Base-by-base conservation (phyloP, 2,329 filamentous ascomycete species). In the Rhexocercosporidium sp. region DNA sequence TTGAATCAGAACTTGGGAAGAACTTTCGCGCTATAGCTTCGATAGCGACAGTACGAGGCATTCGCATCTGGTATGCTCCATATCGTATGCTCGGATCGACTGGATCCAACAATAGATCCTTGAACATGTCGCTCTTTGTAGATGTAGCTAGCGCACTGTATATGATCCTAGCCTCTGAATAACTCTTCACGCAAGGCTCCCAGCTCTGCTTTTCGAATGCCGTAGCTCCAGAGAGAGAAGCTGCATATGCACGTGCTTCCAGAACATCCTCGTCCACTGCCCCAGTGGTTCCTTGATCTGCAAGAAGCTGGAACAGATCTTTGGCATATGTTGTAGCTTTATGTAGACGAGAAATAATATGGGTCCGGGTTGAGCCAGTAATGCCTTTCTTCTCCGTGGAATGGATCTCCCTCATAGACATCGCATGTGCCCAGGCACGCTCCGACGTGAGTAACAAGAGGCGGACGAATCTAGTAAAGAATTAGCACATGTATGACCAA, bases 31-130 rank as follows among this genome's bases (percentile, higher is more conserved):
- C 92, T 70, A 98, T 92, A 8, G 89, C 87, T 0, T 91, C 86
- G 59, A 97, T 90, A 2, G 94, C 90, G 63, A 94, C 87, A 1
- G 94, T 97, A 51, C 96, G 89, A 0, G 95, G 92, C 37, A 97
- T 87, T 77, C 95, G 92, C 77, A 94, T 86, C 79, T 97, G 94
- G 78, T 98, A 98, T 20, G 96, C 94, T 41, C 94, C 94, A 78
- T 96, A 98, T 70, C 95, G 90, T 75, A 99, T 92, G 69, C 94
- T 97, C 1, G 94, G 94, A 77, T 99, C 96, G 69, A 97, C 90
- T 4, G 92, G 96, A 74, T 92, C 90, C 57, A 91, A 88, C 66
- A 99, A 82, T 27, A 97, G 85, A 69, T 98, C 95, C 77, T 92
- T 94, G 83, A 93, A 96, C 41, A 92, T 83, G 66, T 97, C 95